Evolutionary conservation across 2,329 filamentous ascomycete genomes (phyloP), one percentile per base, ranked within the genome.

Genomic region (Emergomyces orientalis): DNA sequence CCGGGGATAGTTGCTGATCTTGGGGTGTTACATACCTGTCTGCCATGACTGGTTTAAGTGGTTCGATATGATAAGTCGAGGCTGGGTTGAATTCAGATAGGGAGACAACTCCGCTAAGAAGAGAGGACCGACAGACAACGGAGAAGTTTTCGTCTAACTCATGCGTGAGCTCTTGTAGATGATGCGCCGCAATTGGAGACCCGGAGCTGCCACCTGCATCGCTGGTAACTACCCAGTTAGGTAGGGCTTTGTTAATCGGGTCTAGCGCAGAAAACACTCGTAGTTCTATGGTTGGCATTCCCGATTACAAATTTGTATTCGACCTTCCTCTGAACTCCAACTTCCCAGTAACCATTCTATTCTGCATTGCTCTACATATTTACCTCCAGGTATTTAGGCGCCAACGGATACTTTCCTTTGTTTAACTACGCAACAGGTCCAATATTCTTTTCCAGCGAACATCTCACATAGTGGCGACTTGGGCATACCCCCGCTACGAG

Each of bases 1-100:
- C 41, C n/a, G 2, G 19, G 4, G 30, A 13, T 2, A 19, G 14
- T 2, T 45, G 43, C n/a, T 19, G 19, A 47, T 32, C 34, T 59
- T 49, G 14, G 30, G 34, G 41, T 54, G 17, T 57, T 5, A 55
- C 61, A 47, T 62, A 64, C 65, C 59, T 59, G 34, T 66, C 64
- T n/a, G 61, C 63, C 65, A 66, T 66, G 34, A 11, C 37, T 61
- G 8, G 19, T 41, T 32, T 41, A n/a, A 34, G 27, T 7, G 1
- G 34, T 22, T 14, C 19, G 34, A 7, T 39, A 41, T 41, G 14
- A 25, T 17, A 14, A 41, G 7, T 55, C 34, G 19, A 25, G 22
- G 3, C 8, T 39, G 7, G 22, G 11, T 6, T 39, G 34, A 22
- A 41, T 39, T 13, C 13, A 13, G 22, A 25, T 57, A 57, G 22